A percentile compares a stretch with the other conserved stretches of the same genome.
Conservation (phyloP, 164 flowering plant genomes). For the Warburgia ugandensis region DNA sequence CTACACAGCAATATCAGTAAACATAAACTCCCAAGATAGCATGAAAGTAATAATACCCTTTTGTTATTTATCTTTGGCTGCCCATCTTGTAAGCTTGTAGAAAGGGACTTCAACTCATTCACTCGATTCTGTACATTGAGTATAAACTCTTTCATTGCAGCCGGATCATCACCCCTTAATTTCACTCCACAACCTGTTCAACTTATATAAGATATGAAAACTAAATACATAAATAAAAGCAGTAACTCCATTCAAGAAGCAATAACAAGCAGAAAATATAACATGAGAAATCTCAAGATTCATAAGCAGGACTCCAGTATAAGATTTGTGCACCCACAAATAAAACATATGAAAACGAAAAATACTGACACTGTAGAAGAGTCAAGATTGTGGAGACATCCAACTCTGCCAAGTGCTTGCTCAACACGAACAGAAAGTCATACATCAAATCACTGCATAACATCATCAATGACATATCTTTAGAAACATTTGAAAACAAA, state of each 20-base stretch:
- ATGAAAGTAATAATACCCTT: constrained; percentile 42
- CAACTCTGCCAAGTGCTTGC: constrained; percentile 70
- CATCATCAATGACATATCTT: constrained; percentile 8
- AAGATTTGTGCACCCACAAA: too few relatives aligned
- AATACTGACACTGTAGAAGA: constrained; percentile 64
- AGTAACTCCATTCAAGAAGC: background rate
- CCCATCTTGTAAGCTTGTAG: constrained; percentile 30
- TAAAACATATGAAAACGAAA: background rate
- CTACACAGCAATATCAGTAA: background rate
- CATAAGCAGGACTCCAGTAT: background rate
- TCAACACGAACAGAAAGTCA: constrained; percentile 64
- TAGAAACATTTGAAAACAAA: too few relatives aligned
- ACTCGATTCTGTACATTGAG: constrained; percentile 63
- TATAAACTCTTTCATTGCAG: constrained; percentile 81
- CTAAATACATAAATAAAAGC: background rate
- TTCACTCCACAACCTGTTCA: constrained; percentile 91
- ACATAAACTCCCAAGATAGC: background rate
- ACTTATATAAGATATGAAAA: background rate
- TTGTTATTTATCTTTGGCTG: constrained; percentile 33
- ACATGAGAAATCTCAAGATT: background rate
- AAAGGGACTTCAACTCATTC: constrained; percentile 51
- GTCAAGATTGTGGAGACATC: constrained; percentile 90
- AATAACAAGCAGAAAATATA: background rate
- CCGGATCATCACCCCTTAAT: constrained; percentile 83
- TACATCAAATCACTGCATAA: constrained; percentile 78